Percentiles rank a stretch among this genome's conserved stretches.
Evolutionary conservation across 1,284 basidiomycete genomes (phyloP).

Genomic region (Lentinula novae-zelandiae): DNA sequence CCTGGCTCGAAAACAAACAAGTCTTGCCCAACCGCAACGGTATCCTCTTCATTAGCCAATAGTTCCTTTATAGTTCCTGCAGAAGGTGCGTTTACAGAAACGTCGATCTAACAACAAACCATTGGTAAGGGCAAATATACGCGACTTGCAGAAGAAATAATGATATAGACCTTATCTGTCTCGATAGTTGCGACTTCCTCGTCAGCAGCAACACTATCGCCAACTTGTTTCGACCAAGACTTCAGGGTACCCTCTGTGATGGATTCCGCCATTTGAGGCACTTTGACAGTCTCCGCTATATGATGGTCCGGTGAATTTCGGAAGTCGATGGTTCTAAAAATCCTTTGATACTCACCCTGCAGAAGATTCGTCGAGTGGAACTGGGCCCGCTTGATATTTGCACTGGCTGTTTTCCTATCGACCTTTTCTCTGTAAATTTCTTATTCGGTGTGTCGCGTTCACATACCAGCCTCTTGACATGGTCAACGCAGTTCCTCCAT

Average conservation of each 20-base stretch:
- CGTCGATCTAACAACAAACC: constrained; percentile 73
- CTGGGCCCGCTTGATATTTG: constrained; percentile 48
- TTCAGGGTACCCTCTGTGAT: constrained; percentile 98
- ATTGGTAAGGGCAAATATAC: not conserved
- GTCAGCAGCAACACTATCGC: constrained; percentile 87
- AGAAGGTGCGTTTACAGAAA: constrained; percentile 92
- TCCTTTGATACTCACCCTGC: constrained; percentile 45
- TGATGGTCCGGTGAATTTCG: constrained; percentile 1
- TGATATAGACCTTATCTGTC: constrained; percentile 84
- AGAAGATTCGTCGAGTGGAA: constrained; percentile 69
- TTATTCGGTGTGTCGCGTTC: constrained; percentile 1
- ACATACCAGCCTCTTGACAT: constrained; percentile 53
- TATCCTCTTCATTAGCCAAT: constrained; percentile 90
- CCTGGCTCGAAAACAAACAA: constrained; percentile 91
- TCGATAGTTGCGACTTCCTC: constrained; percentile 98
- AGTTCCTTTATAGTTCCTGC: constrained; percentile 88
- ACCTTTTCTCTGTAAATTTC: not conserved
- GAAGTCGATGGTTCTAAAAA: not conserved
- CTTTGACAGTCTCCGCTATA: constrained; percentile 86
- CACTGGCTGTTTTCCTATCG: constrained; percentile 42
- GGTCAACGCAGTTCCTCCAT: constrained; percentile 30
- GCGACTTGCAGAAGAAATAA: not conserved
- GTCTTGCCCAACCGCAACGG: constrained; percentile 93
- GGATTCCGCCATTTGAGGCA: constrained; percentile 98
- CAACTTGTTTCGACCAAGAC: constrained; percentile 92